Percentiles rank a stretch among this genome's conserved stretches.
Conservation (phyloP, 73 alveolate genomes). For the Paramecium tetraurelia region DNA sequence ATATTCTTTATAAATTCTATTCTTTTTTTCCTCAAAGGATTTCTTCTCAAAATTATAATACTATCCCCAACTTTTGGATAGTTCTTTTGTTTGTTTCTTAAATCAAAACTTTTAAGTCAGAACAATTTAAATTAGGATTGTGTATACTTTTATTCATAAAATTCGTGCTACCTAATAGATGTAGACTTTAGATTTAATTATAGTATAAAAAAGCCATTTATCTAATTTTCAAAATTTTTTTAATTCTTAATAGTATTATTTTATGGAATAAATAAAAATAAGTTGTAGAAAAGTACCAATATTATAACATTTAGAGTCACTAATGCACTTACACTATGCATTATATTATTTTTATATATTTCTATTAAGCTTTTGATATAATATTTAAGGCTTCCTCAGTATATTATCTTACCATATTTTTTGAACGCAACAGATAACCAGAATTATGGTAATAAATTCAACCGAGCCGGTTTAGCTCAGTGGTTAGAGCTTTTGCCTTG, state of each 20-base stretch:
- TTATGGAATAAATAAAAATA: not conserved
- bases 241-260: not conserved
- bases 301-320: not conserved
- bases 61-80: not conserved
- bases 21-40: not conserved
- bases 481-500: conserved; percentile 62
- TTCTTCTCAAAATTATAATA: not conserved
- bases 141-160: no score
- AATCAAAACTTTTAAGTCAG: no score
- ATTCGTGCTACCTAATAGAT: not conserved
- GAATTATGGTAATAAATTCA: not conserved
- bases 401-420: not conserved
- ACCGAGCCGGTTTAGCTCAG: conserved; percentile 60
- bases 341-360: no score
- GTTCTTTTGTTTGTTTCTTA: not conserved
- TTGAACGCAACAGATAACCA: not conserved
- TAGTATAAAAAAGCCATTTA: not conserved
- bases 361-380: no score
- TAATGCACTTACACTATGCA: not conserved
- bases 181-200: not conserved
- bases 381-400: not conserved
- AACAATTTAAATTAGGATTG: no score
- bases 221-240: not conserved
- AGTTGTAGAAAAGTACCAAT: no score
- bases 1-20: not conserved